phyloP scores from a whole-genome alignment of 2,329 filamentous ascomycete genomes.

The Diatrype stigma region DNA sequence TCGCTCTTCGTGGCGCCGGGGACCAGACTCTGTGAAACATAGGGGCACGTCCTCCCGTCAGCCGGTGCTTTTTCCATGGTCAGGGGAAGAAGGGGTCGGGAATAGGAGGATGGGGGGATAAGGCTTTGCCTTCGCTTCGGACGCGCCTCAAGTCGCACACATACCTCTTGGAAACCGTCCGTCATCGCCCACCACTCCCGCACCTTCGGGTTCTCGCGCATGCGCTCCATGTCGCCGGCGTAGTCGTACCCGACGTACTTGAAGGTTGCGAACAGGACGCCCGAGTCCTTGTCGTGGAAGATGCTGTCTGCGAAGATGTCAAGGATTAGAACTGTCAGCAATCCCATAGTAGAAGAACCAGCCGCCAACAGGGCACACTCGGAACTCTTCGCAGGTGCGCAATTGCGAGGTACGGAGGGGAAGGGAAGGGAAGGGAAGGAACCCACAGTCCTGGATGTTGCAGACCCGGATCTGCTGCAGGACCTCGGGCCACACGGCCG shows the following conservation, averaged over 20 bases:
- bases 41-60: neutral
- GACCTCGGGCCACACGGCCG: constrained; percentile 73
- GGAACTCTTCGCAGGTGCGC: too few species aligned
- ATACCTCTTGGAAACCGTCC: constrained; percentile 66
- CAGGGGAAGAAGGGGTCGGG: too few species aligned
- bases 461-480: constrained; percentile 70
- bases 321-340: too few species aligned
- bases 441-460: constrained; percentile 68
- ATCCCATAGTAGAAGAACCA: too few species aligned
- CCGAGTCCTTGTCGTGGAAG: constrained; percentile 59
- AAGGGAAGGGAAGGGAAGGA: neutral
- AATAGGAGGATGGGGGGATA: neutral
- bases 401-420: too few species aligned
- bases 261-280: constrained; percentile 69
- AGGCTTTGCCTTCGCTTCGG: neutral
- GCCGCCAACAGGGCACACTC: too few species aligned
- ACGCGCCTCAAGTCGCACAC: neutral
- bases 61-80: neutral
- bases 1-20: constrained; percentile 56
- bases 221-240: constrained; percentile 69
- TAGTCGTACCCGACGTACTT: constrained; percentile 75
- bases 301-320: constrained; percentile 59
- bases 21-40: constrained; percentile 40
- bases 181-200: constrained; percentile 80
- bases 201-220: constrained; percentile 69